Conservation (phyloP, 345 rosid genomes). For the Euphorbia peplus region DNA sequence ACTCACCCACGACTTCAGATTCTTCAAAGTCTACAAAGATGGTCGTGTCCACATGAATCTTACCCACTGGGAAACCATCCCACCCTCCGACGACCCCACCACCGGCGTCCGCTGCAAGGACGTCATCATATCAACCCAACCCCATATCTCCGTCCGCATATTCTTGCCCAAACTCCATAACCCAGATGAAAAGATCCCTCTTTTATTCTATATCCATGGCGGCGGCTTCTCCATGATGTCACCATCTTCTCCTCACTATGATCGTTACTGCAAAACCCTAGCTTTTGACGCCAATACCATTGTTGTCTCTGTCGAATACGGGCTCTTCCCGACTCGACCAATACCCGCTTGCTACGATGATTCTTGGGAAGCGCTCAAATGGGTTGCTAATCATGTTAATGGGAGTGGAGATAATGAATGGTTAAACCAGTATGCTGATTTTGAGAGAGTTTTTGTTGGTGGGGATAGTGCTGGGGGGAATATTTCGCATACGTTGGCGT, state of each 20-base stretch:
- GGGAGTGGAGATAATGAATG: slow-evolving; percentile 14
- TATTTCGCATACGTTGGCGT: slow-evolving; percentile 19
- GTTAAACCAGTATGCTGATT: slow-evolving; percentile 18
- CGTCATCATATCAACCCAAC: slow-evolving; percentile 26
- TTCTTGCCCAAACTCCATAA: slow-evolving; percentile 32
- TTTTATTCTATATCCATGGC: slow-evolving; percentile 25
- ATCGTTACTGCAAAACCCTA: slow-evolving; percentile 1
- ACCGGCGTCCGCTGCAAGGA: slow-evolving; percentile 31
- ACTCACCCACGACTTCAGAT: slow-evolving; percentile 16
- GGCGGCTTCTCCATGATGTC: slow-evolving; percentile 17
- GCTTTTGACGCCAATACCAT: slow-evolving; percentile 6
- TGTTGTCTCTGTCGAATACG: slow-evolving; percentile 20
- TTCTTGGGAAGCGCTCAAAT: slow-evolving; percentile 21
- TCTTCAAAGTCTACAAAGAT: slow-evolving; percentile 29
- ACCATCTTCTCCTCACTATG: slow-evolving; percentile 9
- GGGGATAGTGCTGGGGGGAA: slow-evolving; percentile 17
- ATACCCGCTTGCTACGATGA: slow-evolving; percentile 19
- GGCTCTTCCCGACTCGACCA: slow-evolving; percentile 20
- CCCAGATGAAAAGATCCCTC: slow-evolving; percentile 38
- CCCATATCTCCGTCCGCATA: slow-evolving; percentile 38
- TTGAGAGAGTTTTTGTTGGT: slow-evolving; percentile 13
- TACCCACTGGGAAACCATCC: background rate
- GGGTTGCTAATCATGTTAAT: slow-evolving; percentile 16
- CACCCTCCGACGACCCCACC: slow-evolving; percentile 17
- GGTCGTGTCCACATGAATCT: slow-evolving; percentile 15